Evolutionary conservation across 257 asterid species (phyloP).

Genomic region (Osmanthus fragrans): DNA sequence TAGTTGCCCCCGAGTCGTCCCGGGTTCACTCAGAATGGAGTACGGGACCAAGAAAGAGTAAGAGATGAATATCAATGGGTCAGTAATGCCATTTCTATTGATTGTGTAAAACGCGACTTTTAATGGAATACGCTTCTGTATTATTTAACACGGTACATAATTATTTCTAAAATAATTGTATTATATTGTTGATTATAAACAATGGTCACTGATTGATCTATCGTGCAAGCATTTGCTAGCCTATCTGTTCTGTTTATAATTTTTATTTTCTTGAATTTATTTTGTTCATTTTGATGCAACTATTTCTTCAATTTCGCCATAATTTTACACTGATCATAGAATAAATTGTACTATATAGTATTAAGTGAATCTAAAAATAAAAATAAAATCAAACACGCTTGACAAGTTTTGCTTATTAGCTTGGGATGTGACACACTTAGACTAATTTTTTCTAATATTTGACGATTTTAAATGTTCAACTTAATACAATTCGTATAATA

Average conservation of each 20-base stretch:
- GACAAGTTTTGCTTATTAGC: too few species aligned
- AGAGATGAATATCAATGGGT: background rate
- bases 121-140: conserved; percentile 2
- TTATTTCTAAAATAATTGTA: conserved; percentile 2
- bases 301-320: background rate
- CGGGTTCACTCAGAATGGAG: conserved; percentile 34
- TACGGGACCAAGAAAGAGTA: background rate
- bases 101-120: background rate
- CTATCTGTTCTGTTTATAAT: background rate
- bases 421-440: too few species aligned
- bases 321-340: background rate
- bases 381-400: too few species aligned
- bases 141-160: background rate
- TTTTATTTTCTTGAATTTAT: background rate
- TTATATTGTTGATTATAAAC: background rate
- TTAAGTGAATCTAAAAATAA: too few species aligned
- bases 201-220: conserved; percentile 28
- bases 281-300: background rate
- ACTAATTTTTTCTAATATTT: too few species aligned
- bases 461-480: too few species aligned
- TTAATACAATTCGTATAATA: too few species aligned
- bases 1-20: conserved; percentile 67
- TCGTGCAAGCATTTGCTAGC: conserved; percentile 32
- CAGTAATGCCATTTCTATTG: conserved; percentile 15
- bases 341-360: too few species aligned